Base-by-base conservation (phyloP, 2,329 filamentous ascomycete genomes). In the Geosmithia flava region DNA sequence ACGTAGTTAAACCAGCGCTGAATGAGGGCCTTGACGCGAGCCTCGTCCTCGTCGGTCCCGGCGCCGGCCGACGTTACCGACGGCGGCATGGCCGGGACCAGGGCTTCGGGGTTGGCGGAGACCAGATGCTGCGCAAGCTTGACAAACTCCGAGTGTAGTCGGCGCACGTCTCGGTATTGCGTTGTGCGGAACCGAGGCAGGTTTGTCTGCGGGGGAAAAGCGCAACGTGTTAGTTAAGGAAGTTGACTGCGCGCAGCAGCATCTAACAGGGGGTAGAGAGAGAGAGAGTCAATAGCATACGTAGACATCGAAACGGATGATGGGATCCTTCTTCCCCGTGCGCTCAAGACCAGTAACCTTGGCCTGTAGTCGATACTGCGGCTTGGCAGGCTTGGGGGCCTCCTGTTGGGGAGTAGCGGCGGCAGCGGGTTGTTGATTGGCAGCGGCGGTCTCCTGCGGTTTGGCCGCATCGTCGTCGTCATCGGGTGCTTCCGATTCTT, bases 101-200 rank as follows among this genome's bases (percentile, higher is more conserved):
- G 74, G 8, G 89, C 85, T 66, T 98, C 93, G 3, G 93, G 93
- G 59, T 97, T 97, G n/a, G 91, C 90, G 20, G 91, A 96, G 63
- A 96, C 89, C 49, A 98, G 74, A 65, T 98, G 93, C 50, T 95
- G 87, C 49, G 86, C 88, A n/a, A 98, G 82, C 67, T 97, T 98
- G 54, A 87, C 76, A 59, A 98, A 98, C 62, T 98, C 93, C 45
- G 87, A 89, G 67, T 98, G 93, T 52, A 94, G 84, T 51, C 93
- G 87, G 57, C 93, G 86, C 55, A 98, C 89, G 66, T 98, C 93
- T 60, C 93, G 89, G 69, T 96, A 98, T 65, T 98, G 93, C 5
- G 93, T 98, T 1, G 93, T 98, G 58, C 93, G 81, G 67, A 96
- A 98, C 56, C 91, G 91, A 47, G 91, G 90, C n/a, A 98, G 84